Conservation (phyloP, 805 yeast species). For the Maudiozyma pseudohumilis region DNA sequence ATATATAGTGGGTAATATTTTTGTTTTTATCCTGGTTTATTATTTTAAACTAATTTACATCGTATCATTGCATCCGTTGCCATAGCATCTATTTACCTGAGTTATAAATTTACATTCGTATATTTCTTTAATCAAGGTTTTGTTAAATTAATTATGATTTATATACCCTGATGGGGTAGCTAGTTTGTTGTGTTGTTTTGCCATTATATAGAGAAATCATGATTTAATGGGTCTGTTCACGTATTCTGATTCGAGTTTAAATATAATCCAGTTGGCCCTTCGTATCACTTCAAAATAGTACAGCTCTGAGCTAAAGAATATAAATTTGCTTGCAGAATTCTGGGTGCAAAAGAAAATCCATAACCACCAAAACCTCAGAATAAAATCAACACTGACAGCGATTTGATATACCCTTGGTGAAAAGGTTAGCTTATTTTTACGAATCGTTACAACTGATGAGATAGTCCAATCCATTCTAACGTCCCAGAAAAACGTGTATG, state of each 20-base stretch:
- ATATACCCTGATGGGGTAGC: not conserved
- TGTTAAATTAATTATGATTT: not conserved
- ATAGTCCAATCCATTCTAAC: slow-evolving; percentile 81
- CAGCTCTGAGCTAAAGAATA: slow-evolving; percentile 44
- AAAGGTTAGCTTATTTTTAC: slow-evolving; percentile 9
- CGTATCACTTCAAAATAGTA: slow-evolving; percentile 70
- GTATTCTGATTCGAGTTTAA: slow-evolving; percentile 76
- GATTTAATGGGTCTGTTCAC: slow-evolving; percentile 7
- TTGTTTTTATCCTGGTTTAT: not conserved
- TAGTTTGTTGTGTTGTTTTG: no score
- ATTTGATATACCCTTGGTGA: slow-evolving; percentile 37
- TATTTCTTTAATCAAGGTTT: not conserved
- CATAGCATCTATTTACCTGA: no score
- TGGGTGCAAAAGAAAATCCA: slow-evolving; percentile 33
- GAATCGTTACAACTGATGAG: slow-evolving; percentile 34
- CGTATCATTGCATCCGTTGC: no score
- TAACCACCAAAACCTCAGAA: slow-evolving; percentile 70
- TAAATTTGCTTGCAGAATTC: slow-evolving; percentile 39
- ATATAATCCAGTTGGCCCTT: slow-evolving; percentile 82
- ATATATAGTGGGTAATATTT: not conserved
- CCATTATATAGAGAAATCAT: not conserved
- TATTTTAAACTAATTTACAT: not conserved
- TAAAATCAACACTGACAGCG: slow-evolving; percentile 52
- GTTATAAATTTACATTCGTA: no score
- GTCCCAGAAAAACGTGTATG: slow-evolving; percentile 85